phyloP scores from a whole-genome alignment of 1,284 basidiomycete species.

The Puccinia brachypodii region DNA sequence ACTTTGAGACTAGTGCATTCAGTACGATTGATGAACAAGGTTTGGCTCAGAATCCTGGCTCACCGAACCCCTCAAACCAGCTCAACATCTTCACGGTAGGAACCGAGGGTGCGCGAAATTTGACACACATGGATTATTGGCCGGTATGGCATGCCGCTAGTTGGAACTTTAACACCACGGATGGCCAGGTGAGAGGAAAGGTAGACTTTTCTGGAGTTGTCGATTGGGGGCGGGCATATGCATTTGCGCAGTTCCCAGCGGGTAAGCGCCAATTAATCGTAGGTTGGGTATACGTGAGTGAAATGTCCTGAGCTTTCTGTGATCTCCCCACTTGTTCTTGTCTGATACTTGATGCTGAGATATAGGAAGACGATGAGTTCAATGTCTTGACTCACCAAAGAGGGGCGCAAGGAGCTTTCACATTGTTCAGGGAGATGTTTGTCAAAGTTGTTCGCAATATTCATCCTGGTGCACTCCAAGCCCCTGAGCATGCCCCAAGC shows the following conservation, averaged over 20 bases:
- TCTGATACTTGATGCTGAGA: not conserved
- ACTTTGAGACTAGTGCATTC: conserved; percentile 51
- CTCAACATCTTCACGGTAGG: conserved; percentile 50
- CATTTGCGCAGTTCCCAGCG: conserved; percentile 51
- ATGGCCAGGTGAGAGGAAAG: conserved; percentile 5
- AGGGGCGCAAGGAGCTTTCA: conserved; percentile 51
- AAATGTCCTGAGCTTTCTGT: not conserved
- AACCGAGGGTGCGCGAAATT: conserved; percentile 51
- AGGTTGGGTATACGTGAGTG: conserved; percentile 51
- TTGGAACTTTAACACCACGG: not conserved
- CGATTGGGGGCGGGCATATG: conserved; percentile 53
- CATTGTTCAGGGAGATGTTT: conserved; percentile 52
- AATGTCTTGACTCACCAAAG: conserved; percentile 49
- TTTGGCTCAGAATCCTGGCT: not conserved
- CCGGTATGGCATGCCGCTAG: conserved; percentile 51
- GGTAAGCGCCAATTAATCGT: conserved; percentile 48
- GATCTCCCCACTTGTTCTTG: not conserved
- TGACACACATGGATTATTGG: conserved; percentile 47
- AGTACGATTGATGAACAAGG: conserved; percentile 50
- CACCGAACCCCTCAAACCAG: conserved; percentile 45
- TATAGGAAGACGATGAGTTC: conserved; percentile 48
- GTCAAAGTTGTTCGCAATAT: conserved; percentile 50
- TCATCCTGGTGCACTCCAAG: conserved; percentile 39
- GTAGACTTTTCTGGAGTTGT: conserved; percentile 49
- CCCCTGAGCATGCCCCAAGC: conserved; percentile 37